phyloP scores from a whole-genome alignment of 495 filamentous ascomycete species.

The Poronia punctata region DNA sequence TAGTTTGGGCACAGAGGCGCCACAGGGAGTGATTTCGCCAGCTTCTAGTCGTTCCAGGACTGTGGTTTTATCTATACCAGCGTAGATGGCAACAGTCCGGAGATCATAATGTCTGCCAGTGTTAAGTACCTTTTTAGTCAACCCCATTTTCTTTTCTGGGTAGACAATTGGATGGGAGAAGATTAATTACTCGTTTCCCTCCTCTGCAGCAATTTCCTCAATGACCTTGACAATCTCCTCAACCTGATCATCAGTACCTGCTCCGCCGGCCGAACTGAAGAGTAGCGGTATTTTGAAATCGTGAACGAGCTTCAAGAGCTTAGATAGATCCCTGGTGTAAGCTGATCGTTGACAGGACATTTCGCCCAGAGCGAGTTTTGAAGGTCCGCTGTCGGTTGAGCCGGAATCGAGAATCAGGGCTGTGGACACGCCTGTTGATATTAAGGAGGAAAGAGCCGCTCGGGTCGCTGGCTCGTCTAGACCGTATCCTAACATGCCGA shows the following conservation, averaged over 20 bases:
- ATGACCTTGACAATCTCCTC: conserved; percentile 33
- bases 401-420: conserved; percentile 46
- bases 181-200: conserved; percentile 17
- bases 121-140: no score
- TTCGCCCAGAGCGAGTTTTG: conserved; percentile 34
- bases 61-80: conserved; percentile 26
- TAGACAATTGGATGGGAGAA: no score
- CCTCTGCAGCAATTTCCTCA: conserved; percentile 17
- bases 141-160: no score
- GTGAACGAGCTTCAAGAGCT: conserved; percentile 25
- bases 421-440: conserved; percentile 23
- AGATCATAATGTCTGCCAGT: conserved; percentile 21
- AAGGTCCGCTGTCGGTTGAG: conserved; percentile 43
- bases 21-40: conserved; percentile 19
- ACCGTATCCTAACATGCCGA: conserved; percentile 45
- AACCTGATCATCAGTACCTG: conserved; percentile 41
- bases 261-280: conserved; percentile 43
- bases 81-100: conserved; percentile 35
- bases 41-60: conserved; percentile 21
- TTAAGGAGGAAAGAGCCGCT: conserved; percentile 14
- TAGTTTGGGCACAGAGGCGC: conserved; percentile 30
- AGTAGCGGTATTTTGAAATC: conserved; percentile 31
- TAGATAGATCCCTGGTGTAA: conserved; percentile 36
- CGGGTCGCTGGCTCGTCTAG: conserved; percentile 28
- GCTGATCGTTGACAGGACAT: conserved; percentile 26